Evolutionary conservation across 306 rosid genomes (phyloP).

Genomic region (Sphenostylis stenocarpa): DNA sequence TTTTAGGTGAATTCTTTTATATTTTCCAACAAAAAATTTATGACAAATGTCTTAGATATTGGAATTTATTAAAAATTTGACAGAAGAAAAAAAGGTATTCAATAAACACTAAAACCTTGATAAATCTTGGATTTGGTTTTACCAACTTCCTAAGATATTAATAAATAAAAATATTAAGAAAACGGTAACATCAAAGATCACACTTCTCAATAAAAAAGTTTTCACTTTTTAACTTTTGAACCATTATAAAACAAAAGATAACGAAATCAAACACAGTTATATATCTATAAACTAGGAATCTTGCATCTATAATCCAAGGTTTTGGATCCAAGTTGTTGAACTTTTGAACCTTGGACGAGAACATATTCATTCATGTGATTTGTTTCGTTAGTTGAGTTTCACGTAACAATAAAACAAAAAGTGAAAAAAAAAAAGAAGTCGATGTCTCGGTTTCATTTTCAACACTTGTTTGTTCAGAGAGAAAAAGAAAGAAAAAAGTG

Average conservation of each 20-base stretch:
- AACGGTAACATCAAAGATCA: background rate
- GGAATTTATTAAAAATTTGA: too few species aligned
- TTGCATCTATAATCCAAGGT: background rate
- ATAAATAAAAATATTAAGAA: too few species aligned
- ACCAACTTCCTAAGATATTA: too few species aligned
- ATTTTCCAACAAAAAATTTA: too few species aligned
- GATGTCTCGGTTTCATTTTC: constrained; percentile 21
- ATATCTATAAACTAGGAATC: background rate
- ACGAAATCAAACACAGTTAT: background rate
- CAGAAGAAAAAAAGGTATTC: too few species aligned
- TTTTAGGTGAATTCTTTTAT: too few species aligned
- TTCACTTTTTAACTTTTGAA: background rate
- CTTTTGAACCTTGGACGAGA: constrained; percentile 27
- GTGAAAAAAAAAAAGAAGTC: background rate
- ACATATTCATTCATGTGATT: background rate
- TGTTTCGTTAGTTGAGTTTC: background rate
- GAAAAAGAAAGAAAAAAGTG: background rate
- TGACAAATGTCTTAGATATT: too few species aligned
- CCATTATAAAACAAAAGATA: background rate
- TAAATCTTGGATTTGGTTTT: too few species aligned
- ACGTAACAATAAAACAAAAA: background rate
- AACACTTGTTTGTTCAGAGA: background rate
- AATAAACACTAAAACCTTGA: too few species aligned
- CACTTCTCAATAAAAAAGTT: background rate
- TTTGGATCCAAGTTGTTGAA: constrained; percentile 20